phyloP scores from a whole-genome alignment of 1,284 basidiomycete genomes.

The Rhodotorula sp. region DNA sequence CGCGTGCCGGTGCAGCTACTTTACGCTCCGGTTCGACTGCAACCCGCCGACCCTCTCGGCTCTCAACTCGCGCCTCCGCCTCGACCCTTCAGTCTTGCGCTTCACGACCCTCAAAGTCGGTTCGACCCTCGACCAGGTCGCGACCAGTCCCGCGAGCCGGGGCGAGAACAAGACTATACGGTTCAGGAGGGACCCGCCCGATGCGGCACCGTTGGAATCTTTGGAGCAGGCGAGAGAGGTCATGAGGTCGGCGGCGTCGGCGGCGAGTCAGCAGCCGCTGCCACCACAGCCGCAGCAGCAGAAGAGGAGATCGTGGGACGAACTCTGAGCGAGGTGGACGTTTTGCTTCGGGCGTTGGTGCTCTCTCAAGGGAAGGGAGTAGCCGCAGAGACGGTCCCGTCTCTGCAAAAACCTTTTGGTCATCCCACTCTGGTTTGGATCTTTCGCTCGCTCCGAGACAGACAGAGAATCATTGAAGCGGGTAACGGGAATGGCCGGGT shows the following conservation, averaged over 20 bases:
- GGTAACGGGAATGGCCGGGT: no score
- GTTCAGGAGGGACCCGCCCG: neutral
- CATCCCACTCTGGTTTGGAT: no score
- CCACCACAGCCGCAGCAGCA: neutral
- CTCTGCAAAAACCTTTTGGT: no score
- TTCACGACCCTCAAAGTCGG: conserved; percentile 40
- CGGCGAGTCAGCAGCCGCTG: neutral
- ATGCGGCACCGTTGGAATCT: no score
- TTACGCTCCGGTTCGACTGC: conserved; percentile 44
- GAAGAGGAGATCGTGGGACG: neutral
- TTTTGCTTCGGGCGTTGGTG: no score
- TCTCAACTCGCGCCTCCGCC: conserved; percentile 37
- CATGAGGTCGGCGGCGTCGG: neutral
- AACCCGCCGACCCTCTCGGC: conserved; percentile 42
- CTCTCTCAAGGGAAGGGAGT: no score
- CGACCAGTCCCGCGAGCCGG: neutral
- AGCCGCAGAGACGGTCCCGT: no score
- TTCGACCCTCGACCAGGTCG: conserved; percentile 20
- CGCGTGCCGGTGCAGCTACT: conserved; percentile 31
- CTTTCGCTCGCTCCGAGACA: no score
- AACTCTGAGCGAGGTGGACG: neutral
- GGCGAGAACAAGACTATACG: neutral
- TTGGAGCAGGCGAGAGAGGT: no score
- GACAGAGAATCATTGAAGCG: no score
- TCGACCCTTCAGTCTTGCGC: conserved; percentile 44